Conservation (phyloP, 768 basidiomycete genomes). For the Mycena epipterygia region DNA sequence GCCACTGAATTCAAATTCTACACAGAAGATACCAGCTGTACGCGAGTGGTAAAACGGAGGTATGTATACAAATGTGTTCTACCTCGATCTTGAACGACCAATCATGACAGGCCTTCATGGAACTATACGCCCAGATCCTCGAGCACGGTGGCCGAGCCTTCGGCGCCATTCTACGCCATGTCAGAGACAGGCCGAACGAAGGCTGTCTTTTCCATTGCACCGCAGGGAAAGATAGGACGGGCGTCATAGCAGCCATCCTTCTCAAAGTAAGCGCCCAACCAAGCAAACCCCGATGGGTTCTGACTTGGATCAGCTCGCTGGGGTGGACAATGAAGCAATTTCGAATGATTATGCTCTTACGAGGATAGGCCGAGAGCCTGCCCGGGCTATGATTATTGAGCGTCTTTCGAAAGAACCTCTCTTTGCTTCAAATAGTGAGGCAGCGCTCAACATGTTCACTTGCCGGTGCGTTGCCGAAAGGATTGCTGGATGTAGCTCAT, state of each 20-base stretch:
- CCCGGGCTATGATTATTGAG: conserved; percentile 76
- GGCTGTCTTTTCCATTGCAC: conserved; percentile 86
- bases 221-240: conserved; percentile 89
- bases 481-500: conserved; percentile 18
- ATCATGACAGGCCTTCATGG: conserved; percentile 76
- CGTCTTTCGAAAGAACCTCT: conserved; percentile 79
- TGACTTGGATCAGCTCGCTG: conserved; percentile 68
- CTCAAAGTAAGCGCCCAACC: conserved; percentile 66
- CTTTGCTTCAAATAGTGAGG: conserved; percentile 80
- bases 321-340: conserved; percentile 74
- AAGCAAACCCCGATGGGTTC: background rate
- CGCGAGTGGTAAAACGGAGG: conserved; percentile 86
- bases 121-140: conserved; percentile 74
- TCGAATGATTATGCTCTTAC: conserved; percentile 85
- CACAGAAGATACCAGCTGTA: conserved; percentile 79
- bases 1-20: conserved; percentile 40
- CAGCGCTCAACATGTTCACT: conserved; percentile 87
- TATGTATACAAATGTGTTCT: conserved; percentile 38
- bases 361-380: conserved; percentile 84
- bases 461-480: conserved; percentile 67
- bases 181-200: conserved; percentile 76
- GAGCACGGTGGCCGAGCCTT: conserved; percentile 80
- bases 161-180: conserved; percentile 78
- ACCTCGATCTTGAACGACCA: background rate
- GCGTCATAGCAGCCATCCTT: conserved; percentile 79